Percentiles rank a stretch among this genome's conserved stretches.
phyloP scores from a whole-genome alignment of 306 rosid genomes.

The Ormosia emarginata region DNA sequence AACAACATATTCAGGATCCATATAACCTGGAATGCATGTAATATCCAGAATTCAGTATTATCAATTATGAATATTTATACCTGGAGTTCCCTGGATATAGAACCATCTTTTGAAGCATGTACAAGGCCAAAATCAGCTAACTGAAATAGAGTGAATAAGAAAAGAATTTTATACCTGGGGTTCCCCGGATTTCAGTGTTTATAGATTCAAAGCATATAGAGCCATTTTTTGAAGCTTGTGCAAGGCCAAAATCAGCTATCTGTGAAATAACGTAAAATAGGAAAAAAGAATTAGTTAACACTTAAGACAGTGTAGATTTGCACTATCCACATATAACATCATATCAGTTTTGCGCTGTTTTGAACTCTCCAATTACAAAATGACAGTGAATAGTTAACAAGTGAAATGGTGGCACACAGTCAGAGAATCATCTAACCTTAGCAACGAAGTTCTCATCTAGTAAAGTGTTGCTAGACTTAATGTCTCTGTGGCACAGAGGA shows the following conservation, averaged over 20 bases:
- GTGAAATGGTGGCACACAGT: conserved; percentile 17
- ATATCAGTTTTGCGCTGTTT: neutral
- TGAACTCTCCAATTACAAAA: neutral
- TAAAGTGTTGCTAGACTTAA: conserved; percentile 92
- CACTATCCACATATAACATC: neutral
- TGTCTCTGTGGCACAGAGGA: conserved; percentile 94
- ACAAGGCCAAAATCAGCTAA: neutral
- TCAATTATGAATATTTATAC: conserved; percentile 14
- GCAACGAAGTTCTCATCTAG: conserved; percentile 86
- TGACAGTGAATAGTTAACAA: neutral
- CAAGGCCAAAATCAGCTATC: conserved; percentile 99
- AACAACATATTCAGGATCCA: conserved; percentile 95
- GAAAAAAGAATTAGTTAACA: neutral
- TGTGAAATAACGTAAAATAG: conserved; percentile 29
- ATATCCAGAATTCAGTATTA: conserved; percentile 18
- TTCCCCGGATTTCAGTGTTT: conserved; percentile 83
- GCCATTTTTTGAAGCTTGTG: conserved; percentile 87
- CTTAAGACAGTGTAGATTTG: neutral
- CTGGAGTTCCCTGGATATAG: conserved; percentile 50
- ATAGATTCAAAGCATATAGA: conserved; percentile 81
- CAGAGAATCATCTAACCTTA: conserved; percentile 53
- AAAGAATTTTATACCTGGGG: conserved; percentile 60
- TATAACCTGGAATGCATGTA: conserved; percentile 68
- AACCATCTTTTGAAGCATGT: conserved; percentile 8
- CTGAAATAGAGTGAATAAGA: conserved; percentile 15